These are phyloP conservation scores for Cornus florida DNA, from an alignment of 148 eudicot species.

Conservation along the genomic window DNA sequence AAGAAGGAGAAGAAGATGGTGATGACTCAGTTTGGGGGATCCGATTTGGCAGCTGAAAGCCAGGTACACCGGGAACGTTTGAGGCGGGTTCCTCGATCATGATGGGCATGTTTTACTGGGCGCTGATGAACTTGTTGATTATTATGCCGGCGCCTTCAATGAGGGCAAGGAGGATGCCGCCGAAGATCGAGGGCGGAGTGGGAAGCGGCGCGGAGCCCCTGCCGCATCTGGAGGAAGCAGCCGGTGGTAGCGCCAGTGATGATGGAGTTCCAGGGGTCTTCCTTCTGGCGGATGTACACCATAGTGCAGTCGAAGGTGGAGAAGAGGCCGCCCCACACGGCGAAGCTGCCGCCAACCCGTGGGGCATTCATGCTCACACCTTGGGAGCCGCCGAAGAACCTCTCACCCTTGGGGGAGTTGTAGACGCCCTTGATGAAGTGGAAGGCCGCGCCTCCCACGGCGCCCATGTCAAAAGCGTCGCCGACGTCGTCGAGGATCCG, in stretches of 20 bases:
- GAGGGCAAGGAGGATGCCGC: constrained; percentile 52
- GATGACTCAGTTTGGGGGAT: not conserved
- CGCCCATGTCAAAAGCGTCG: constrained; percentile 77
- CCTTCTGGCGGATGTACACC: constrained; percentile 68
- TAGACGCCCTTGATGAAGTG: constrained; percentile 62
- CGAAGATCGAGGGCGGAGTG: constrained; percentile 50
- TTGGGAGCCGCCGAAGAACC: constrained; percentile 51
- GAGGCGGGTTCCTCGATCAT: constrained; percentile 44
- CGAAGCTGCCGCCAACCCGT: constrained; percentile 64
- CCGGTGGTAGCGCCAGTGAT: constrained; percentile 71
- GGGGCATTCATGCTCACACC: constrained; percentile 65
- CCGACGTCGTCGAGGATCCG: constrained; percentile 78
- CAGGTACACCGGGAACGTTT: constrained; percentile 18
- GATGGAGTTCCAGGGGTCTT: constrained; percentile 85
- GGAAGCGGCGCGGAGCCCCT: constrained; percentile 42
- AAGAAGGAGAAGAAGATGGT: not conserved
- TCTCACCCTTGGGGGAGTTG: constrained; percentile 52
- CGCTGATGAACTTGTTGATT: constrained; percentile 40
- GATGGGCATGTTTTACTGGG: constrained; percentile 35
- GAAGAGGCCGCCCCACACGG: constrained; percentile 76
- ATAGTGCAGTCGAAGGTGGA: constrained; percentile 64
- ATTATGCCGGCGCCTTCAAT: constrained; percentile 74
- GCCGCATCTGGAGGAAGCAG: constrained; percentile 56
- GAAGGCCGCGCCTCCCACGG: constrained; percentile 64
- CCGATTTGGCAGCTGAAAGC: constrained; percentile 9